Evolutionary conservation across 192 early-diverging fungal species (phyloP).

Genomic region (Dimargaris xerosporica): DNA sequence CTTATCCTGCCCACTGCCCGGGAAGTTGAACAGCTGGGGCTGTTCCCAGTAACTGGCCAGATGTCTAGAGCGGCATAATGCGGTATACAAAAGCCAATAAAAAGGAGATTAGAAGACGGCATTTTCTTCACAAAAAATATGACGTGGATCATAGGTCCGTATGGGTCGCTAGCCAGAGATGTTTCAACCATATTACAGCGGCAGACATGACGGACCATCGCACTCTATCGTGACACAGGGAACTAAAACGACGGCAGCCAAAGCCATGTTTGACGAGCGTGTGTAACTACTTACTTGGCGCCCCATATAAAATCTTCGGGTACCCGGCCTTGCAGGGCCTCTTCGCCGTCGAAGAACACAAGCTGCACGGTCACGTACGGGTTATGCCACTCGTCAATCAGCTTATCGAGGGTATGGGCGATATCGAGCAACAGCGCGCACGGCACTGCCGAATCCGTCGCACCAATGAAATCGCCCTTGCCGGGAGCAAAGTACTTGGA

Average conservation of each 20-base stretch:
- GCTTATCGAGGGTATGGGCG: constrained; percentile 47
- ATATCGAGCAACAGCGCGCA: constrained; percentile 82
- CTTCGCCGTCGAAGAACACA: constrained; percentile 97
- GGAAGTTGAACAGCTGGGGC: constrained; percentile 17
- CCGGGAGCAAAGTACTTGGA: constrained; percentile 55
- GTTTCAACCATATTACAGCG: no score
- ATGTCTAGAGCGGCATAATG: constrained; percentile 29
- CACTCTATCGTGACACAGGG: no score
- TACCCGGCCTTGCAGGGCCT: constrained; percentile 44
- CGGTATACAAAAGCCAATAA: no score
- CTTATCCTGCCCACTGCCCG: no score
- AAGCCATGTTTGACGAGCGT: no score
- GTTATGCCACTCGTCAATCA: constrained; percentile 30
- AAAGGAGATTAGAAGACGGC: no score
- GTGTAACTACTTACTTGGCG: no score
- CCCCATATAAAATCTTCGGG: constrained; percentile 10
- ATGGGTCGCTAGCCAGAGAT: no score
- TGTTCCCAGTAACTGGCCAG: constrained; percentile 65
- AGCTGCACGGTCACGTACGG: constrained; percentile 58
- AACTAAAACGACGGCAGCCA: no score
- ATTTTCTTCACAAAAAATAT: no score
- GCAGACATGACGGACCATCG: no score
- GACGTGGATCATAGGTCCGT: no score
- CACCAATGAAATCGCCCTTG: constrained; percentile 55
- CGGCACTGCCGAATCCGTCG: constrained; percentile 80